phyloP scores from a whole-genome alignment of 108 stramenopile species.

The Skeletonema marinoi region DNA sequence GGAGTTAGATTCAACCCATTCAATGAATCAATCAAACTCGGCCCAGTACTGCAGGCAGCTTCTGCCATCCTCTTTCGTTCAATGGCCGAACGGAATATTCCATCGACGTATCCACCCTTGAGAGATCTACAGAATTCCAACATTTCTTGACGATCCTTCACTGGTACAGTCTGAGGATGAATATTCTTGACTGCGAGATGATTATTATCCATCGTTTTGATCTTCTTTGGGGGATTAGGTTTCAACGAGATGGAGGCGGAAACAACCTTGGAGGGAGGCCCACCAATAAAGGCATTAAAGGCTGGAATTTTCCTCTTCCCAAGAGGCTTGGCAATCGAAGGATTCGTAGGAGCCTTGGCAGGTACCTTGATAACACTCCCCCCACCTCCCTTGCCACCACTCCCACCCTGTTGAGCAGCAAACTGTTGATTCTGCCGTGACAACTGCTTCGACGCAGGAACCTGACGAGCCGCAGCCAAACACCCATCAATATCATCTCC shows the following conservation, averaged over 20 bases:
- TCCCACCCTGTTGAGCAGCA: background rate
- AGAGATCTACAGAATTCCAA: conserved; percentile 61
- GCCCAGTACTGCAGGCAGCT: conserved; percentile 28
- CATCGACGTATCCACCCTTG: conserved; percentile 75
- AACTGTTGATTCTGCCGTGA: background rate
- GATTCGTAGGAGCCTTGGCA: background rate
- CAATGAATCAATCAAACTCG: conserved; percentile 44
- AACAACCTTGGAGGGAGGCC: background rate
- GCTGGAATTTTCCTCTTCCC: background rate
- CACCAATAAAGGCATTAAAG: background rate
- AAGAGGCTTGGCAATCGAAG: background rate
- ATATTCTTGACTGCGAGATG: background rate
- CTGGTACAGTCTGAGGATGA: conserved; percentile 17
- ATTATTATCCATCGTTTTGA: background rate
- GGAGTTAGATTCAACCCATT: conserved; percentile 57
- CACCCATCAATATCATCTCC: conserved; percentile 80
- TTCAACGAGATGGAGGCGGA: background rate
- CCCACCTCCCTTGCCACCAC: background rate
- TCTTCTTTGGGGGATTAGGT: conserved; percentile 7
- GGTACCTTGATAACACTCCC: background rate
- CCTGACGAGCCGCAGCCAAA: conserved; percentile 45
- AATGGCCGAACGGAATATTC: conserved; percentile 68
- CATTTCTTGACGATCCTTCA: conserved; percentile 47
- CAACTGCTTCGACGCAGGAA: background rate
- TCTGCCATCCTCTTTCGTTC: conserved; percentile 79